phyloP scores from a whole-genome alignment of 2,329 filamentous ascomycete species.

The Fusarium sp. region DNA sequence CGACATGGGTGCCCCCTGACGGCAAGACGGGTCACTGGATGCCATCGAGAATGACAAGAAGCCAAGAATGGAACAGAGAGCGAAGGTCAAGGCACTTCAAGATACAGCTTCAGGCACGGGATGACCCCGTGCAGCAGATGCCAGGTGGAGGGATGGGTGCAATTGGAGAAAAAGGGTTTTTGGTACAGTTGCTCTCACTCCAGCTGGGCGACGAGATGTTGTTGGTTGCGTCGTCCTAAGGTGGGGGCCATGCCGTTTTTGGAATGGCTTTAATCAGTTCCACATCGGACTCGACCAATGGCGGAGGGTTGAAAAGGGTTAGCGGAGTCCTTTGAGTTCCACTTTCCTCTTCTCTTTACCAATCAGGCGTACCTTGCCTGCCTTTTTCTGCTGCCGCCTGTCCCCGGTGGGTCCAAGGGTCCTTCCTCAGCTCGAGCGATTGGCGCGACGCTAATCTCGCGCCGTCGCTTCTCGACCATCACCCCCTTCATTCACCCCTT shows the following conservation, averaged over 20 bases:
- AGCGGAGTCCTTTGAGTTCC: not conserved
- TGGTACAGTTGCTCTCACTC: not conserved
- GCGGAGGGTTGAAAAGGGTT: not conserved
- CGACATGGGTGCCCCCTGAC: conserved; percentile 8
- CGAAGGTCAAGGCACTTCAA: not conserved
- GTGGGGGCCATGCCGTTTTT: not conserved
- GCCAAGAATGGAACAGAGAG: not conserved
- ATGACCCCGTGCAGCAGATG: not conserved
- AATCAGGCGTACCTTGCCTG: not conserved
- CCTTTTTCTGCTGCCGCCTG: not conserved
- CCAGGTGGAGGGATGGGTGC: not conserved
- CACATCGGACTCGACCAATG: not conserved
- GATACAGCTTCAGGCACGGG: not conserved
- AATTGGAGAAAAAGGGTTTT: not conserved
- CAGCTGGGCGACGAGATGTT: conserved; percentile 1
- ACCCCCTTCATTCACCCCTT: not conserved
- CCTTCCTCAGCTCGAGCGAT: not conserved
- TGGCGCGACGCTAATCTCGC: not conserved
- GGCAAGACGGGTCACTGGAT: not conserved
- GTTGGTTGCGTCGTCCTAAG: not conserved
- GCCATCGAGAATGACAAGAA: not conserved
- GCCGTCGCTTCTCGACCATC: not conserved
- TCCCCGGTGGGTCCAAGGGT: not conserved
- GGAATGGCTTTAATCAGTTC: not conserved
- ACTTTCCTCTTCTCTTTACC: not conserved